These are phyloP conservation scores for Handroanthus guayacan DNA, from an alignment of 257 asterid genomes.

Conservation along the genomic window DNA sequence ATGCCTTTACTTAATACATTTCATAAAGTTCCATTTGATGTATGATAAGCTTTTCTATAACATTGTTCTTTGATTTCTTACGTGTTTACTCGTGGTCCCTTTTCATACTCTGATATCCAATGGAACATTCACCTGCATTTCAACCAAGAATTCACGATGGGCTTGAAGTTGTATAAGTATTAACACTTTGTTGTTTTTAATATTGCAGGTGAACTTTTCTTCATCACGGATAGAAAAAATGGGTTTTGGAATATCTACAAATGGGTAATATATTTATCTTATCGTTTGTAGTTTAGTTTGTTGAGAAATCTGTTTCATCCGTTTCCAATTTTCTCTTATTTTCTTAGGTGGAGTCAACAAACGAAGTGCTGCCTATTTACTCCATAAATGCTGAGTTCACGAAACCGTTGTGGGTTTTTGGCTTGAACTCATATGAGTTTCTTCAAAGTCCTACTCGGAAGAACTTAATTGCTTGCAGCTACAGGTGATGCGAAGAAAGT, in stretches of 20 bases:
- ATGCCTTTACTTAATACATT: background rate
- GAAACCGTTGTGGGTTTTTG: constrained; percentile 91
- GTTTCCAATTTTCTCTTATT: background rate
- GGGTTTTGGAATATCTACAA: constrained; percentile 96
- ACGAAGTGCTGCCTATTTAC: constrained; percentile 77
- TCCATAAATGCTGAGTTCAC: constrained; percentile 83
- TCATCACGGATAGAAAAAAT: constrained; percentile 80
- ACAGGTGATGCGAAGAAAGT: constrained; percentile 61
- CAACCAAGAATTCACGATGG: constrained; percentile 7
- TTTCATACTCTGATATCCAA: background rate
- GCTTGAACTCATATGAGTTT: constrained; percentile 84
- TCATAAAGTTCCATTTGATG: constrained; percentile 18
- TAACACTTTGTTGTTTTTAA: constrained; percentile 33
- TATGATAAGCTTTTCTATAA: constrained; percentile 18
- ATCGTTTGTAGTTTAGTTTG: constrained; percentile 22
- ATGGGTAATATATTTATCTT: constrained; percentile 70
- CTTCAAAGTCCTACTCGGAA: constrained; percentile 52
- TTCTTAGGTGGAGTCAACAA: constrained; percentile 78
- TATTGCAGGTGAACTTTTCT: constrained; percentile 88
- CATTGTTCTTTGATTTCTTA: constrained; percentile 12
- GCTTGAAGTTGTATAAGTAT: background rate
- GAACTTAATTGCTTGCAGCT: constrained; percentile 79
- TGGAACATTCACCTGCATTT: background rate
- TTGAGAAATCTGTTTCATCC: background rate
- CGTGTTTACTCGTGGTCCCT: background rate